These are phyloP conservation scores for Syzygium malaccense DNA, from an alignment of 441 rosid genomes.

Conservation along the genomic window DNA sequence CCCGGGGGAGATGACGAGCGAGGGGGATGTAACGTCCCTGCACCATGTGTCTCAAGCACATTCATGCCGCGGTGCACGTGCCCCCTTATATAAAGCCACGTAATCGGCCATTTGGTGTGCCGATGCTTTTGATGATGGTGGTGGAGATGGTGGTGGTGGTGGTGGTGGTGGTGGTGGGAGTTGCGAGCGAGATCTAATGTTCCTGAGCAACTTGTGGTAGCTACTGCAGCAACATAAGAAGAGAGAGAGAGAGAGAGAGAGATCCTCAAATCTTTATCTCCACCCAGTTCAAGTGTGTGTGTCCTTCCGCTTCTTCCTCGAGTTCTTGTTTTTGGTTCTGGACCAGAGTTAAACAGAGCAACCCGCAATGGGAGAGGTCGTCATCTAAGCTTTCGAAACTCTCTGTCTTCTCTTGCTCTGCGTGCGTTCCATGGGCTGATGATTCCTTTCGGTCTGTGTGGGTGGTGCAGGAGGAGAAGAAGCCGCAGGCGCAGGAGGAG, in stretches of 20 bases:
- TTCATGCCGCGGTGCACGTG: conserved; percentile 28
- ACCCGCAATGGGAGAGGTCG: conserved; percentile 59
- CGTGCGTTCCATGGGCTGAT: neutral
- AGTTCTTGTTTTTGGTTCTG: neutral
- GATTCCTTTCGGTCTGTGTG: neutral
- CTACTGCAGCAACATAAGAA: neutral
- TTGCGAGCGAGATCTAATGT: conserved; percentile 19
- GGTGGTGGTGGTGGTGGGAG: neutral
- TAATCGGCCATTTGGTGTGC: conserved; percentile 1
- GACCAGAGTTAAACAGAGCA: neutral
- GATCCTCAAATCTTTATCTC: conserved; percentile 12
- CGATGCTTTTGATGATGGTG: neutral
- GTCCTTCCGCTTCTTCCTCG: neutral
- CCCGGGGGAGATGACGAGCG: neutral
- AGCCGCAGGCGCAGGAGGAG: conserved; percentile 13
- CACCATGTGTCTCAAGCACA: conserved; percentile 19
- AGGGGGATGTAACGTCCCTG: conserved; percentile 13
- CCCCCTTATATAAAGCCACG: conserved; percentile 35
- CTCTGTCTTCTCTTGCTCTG: neutral
- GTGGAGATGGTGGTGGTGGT: neutral
- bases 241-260: conserved; percentile 7
- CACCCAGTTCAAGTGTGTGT: neutral
- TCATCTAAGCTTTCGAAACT: neutral
- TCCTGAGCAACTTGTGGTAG: neutral
- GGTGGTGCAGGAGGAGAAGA: conserved; percentile 50